Base-by-base conservation (phyloP, 192 early-diverging fungal species). In the Coemansia aciculifera region DNA sequence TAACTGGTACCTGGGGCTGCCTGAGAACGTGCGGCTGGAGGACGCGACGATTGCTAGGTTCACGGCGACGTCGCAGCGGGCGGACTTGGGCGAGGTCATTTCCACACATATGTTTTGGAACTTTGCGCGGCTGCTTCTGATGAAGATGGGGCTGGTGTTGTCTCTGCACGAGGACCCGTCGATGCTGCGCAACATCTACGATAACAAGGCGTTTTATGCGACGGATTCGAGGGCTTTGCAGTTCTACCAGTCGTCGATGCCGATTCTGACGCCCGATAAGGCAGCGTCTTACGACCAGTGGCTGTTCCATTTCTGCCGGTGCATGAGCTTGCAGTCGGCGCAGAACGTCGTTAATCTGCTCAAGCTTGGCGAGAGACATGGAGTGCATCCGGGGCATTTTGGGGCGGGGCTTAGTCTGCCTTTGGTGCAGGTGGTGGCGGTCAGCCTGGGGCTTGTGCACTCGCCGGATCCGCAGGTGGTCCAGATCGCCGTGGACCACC, bases 221-320 rank as follows among this genome's bases (percentile, higher is more conserved):
- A 81, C 79, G 8, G 72, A 73, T 27, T 77, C 74, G 40, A 60
- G 60, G 3, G 71, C 79, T n/a, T 62, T 77, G 62, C 67, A 75
- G 71, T 77, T 77, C 64, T 77, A 81, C 71, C 74, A 77, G 71
- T 64, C 71, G 64, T 59, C 74, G 9, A 77, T 81, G 79, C 74
- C 74, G 3, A 81, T 81, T 34, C 19, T 81, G 68, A 81, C 79
- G 61, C 79, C 79, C 5, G 79, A 81, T 60, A 76, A 77, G 66
- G 72, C 79, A 0, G 74, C 59, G 24, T 74, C 74, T 40, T 81
- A 77, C 59, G 74, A 81, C 71, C 67, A 81, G 71, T 81, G 79
- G 79, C 68, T 81, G 68, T 81, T 81, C 60, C 79, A 81, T n/a
- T 81, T 81, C 29, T 81, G 79, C 66, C 79, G 79, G 29, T 81